Conservation (phyloP, 2,329 filamentous ascomycete genomes). For the Verticillium nubilum region DNA sequence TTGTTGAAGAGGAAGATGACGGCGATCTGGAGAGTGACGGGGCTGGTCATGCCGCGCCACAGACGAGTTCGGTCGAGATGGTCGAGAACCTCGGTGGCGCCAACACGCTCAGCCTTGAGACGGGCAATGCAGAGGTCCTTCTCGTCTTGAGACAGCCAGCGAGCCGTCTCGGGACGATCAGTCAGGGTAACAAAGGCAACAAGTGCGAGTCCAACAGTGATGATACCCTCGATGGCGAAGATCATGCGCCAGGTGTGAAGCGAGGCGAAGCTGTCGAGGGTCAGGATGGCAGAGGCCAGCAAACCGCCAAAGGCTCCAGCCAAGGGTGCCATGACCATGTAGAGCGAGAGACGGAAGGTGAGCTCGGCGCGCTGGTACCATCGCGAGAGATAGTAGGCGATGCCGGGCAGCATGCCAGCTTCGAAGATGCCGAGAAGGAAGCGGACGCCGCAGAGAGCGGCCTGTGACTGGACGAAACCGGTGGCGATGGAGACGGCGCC, state of each 20-base stretch:
- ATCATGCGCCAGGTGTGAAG: slow-evolving; percentile 62
- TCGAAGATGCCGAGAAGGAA: slow-evolving; percentile 67
- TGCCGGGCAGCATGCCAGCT: slow-evolving; percentile 68
- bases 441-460: slow-evolving; percentile 51
- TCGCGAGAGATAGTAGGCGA: slow-evolving; percentile 66
- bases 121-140: slow-evolving; percentile 61
- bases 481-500: slow-evolving; percentile 59
- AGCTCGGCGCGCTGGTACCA: slow-evolving; percentile 69
- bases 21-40: slow-evolving; percentile 50
- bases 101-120: slow-evolving; percentile 63
- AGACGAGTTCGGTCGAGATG: slow-evolving; percentile 53
- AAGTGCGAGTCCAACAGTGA: slow-evolving; percentile 35
- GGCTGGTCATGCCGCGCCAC: slow-evolving; percentile 56
- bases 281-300: slow-evolving; percentile 59
- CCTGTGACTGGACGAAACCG: slow-evolving; percentile 55
- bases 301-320: slow-evolving; percentile 69
- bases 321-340: slow-evolving; percentile 65
- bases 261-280: slow-evolving; percentile 50
- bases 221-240: slow-evolving; percentile 64
- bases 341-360: slow-evolving; percentile 60
- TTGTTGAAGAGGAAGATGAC: slow-evolving; percentile 61
- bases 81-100: slow-evolving; percentile 54
- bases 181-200: slow-evolving; percentile 60
- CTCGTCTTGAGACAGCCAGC: slow-evolving; percentile 61
- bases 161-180: slow-evolving; percentile 62